A percentile compares a stretch with the other conserved stretches of the same genome.
Conservation (phyloP, 768 basidiomycete species). For the Mrakia blollopis region DNA sequence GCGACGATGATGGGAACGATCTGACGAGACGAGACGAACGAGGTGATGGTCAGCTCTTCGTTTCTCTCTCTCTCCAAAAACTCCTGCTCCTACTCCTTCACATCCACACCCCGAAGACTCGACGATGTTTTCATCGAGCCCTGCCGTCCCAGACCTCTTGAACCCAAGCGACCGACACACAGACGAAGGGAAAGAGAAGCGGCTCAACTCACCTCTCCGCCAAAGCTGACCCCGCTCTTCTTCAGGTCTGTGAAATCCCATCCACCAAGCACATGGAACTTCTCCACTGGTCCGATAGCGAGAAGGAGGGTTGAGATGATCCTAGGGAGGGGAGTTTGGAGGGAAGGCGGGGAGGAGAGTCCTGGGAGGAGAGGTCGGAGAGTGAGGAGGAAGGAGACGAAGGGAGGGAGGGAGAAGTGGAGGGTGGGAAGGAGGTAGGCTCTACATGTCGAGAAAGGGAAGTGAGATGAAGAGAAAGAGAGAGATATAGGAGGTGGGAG, state of each 20-base stretch:
- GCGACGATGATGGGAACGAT: background rate
- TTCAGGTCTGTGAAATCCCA: background rate
- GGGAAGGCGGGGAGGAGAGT: background rate
- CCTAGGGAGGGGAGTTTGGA: background rate
- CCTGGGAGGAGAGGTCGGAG: background rate
- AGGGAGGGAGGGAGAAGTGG: conserved; percentile 1
- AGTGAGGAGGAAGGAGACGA: conserved; percentile 20
- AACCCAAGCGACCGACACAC: background rate
- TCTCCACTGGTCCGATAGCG: background rate
- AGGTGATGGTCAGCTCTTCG: background rate
- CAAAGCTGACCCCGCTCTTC: background rate
- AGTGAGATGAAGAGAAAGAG: background rate
- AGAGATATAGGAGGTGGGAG: background rate
- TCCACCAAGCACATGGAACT: background rate
- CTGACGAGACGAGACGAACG: background rate
- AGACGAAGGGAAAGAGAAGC: background rate
- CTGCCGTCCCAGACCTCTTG: background rate
- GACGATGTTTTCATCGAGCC: background rate
- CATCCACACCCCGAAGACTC: too few relatives aligned
- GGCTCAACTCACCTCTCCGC: background rate
- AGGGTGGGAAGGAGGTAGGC: background rate
- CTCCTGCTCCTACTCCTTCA: too few relatives aligned
- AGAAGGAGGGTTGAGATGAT: background rate
- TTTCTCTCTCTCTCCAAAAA: background rate
- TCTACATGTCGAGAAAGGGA: background rate